Evolutionary conservation across 352 stramenopile species (phyloP).

Genomic region (Phytophthora pinifolia): DNA sequence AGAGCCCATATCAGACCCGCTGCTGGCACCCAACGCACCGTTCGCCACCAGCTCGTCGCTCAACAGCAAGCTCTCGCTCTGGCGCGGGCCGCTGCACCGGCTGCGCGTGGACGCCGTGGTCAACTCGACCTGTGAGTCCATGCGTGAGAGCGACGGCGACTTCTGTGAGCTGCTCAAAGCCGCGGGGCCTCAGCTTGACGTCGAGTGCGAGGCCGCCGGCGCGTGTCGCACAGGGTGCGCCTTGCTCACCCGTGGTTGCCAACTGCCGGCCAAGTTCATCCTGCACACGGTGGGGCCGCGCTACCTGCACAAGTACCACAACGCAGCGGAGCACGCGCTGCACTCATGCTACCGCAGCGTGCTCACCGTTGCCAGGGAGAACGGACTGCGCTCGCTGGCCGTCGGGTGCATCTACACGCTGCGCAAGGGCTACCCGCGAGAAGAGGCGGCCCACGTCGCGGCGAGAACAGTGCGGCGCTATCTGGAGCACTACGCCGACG

Average conservation of each 20-base stretch:
- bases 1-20: conserved; percentile 6
- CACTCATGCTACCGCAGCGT: conserved; percentile 77
- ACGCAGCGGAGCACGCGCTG: conserved; percentile 79
- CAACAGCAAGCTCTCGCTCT: conserved; percentile 59
- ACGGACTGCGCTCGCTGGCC: conserved; percentile 59
- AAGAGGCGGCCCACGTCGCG: conserved; percentile 78
- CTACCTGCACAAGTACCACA: conserved; percentile 80
- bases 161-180: conserved; percentile 65
- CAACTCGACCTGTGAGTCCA: conserved; percentile 76
- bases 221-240: conserved; percentile 81
- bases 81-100: conserved; percentile 52
- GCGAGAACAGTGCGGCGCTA: conserved; percentile 69
- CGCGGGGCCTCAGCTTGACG: conserved; percentile 68
- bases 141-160: conserved; percentile 65
- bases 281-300: conserved; percentile 86
- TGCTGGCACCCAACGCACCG: conserved; percentile 7
- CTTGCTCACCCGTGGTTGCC: conserved; percentile 79
- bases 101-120: conserved; percentile 73
- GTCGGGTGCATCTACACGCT: conserved; percentile 79
- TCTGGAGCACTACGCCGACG: conserved; percentile 64
- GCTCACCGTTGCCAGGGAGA: conserved; percentile 67
- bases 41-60: conserved; percentile 33
- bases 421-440: conserved; percentile 73
- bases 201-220: conserved; percentile 64
- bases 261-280: conserved; percentile 64